Evolutionary conservation across 805 yeast genomes (phyloP).

Genomic region (Kodamaea leandrae): DNA sequence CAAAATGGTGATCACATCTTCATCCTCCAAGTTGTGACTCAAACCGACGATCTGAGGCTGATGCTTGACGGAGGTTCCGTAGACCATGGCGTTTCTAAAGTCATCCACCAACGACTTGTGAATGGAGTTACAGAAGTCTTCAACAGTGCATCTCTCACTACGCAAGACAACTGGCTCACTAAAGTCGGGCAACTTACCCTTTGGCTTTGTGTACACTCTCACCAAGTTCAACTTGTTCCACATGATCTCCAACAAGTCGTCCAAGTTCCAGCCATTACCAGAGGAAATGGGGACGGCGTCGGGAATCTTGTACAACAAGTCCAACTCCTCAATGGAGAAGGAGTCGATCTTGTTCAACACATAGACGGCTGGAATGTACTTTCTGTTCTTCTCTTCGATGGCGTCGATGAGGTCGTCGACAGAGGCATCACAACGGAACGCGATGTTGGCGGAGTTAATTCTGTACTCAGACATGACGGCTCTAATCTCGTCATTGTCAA

Average conservation of each 20-base stretch:
- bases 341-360: conserved; percentile 96
- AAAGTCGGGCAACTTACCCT: conserved; percentile 91
- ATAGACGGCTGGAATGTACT: conserved; percentile 93
- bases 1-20: conserved; percentile 94
- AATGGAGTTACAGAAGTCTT: conserved; percentile 94
- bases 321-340: conserved; percentile 89
- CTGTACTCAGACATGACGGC: conserved; percentile 97
- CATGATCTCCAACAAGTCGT: conserved; percentile 90
- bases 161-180: conserved; percentile 91
- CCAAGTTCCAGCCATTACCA: conserved; percentile 95
- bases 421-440: conserved; percentile 95
- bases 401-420: conserved; percentile 96
- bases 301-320: conserved; percentile 86
- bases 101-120: conserved; percentile 94
- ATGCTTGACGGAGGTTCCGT: conserved; percentile 92
- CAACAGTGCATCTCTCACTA: conserved; percentile 77
- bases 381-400: conserved; percentile 84
- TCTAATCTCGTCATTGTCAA: conserved; percentile 88
- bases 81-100: conserved; percentile 89
- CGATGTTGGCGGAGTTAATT: conserved; percentile 93
- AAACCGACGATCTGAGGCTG: conserved; percentile 97
- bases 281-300: conserved; percentile 96
- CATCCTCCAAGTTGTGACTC: conserved; percentile 81
- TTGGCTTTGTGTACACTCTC: conserved; percentile 96
- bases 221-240: conserved; percentile 91